Conservation (phyloP, 176 grass and related monocot genomes). For the Panicum miliaceum region DNA sequence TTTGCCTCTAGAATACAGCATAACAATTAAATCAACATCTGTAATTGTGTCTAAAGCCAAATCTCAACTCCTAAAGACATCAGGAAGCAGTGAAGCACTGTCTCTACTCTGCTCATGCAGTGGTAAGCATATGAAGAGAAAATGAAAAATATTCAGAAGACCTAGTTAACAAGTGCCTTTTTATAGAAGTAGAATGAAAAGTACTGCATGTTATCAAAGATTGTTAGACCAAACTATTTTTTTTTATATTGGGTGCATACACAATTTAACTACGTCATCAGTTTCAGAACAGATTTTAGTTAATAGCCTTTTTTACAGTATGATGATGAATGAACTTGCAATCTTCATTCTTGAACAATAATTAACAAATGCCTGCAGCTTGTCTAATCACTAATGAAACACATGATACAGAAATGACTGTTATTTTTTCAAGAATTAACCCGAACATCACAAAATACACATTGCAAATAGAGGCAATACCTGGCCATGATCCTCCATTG, state of each 20-base stretch:
- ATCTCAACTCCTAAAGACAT: neutral
- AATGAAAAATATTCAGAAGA: neutral
- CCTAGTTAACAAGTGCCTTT: neutral
- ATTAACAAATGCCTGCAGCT: neutral
- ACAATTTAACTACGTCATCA: neutral
- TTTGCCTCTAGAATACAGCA: neutral
- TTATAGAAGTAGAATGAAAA: constrained; percentile 6
- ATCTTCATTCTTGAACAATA: neutral
- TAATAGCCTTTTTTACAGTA: neutral
- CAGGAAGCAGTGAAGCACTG: neutral
- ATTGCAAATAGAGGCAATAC: constrained; percentile 39
- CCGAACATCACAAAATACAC: neutral
- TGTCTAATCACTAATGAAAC: neutral
- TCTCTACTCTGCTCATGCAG: neutral
- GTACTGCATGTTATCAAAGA: neutral
- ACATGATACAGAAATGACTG: neutral
- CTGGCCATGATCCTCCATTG: constrained; percentile 98
- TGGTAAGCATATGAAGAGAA: neutral
- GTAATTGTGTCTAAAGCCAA: neutral
- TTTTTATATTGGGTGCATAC: neutral
- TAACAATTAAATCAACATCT: neutral
- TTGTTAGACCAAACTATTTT: neutral
- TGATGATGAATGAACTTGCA: neutral
- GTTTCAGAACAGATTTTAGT: constrained; percentile 5
- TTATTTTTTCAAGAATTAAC: neutral